These are phyloP conservation scores for Primulina tabacum DNA, from an alignment of 257 asterid genomes.

Conservation along the genomic window DNA sequence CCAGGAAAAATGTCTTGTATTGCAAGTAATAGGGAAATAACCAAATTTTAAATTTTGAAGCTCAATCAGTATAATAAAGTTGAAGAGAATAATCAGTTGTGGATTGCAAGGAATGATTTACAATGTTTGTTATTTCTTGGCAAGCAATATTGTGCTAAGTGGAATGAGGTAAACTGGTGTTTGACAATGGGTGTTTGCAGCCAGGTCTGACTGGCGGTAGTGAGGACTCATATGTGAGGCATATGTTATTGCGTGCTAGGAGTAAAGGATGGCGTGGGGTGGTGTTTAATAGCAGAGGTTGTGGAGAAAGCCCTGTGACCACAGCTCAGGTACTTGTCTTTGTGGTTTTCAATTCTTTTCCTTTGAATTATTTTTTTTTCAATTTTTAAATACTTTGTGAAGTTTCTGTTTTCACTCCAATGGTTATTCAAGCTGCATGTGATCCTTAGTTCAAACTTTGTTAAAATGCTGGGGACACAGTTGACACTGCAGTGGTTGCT, in stretches of 20 bases:
- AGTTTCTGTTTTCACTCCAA: slow-evolving; percentile 1
- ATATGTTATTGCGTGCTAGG: slow-evolving; percentile 82
- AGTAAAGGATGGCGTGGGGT: slow-evolving; percentile 77
- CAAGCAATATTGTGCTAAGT: background rate
- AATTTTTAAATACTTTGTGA: background rate
- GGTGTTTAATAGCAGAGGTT: slow-evolving; percentile 92
- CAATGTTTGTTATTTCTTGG: background rate
- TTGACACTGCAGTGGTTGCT: background rate
- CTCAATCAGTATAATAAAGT: background rate
- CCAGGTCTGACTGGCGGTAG: slow-evolving; percentile 99
- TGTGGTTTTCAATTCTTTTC: background rate
- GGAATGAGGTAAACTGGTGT: slow-evolving; percentile 9
- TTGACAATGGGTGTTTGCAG: slow-evolving; percentile 47
- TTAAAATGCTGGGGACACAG: slow-evolving; percentile 8
- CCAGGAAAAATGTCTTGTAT: no score
- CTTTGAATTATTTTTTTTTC: background rate
- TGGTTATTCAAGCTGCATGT: background rate
- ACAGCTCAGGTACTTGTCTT: slow-evolving; percentile 70
- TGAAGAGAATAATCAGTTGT: background rate
- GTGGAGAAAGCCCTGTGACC: slow-evolving; percentile 88
- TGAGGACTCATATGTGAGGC: slow-evolving; percentile 76
- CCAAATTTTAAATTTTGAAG: background rate
- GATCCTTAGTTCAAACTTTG: background rate
- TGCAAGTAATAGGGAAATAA: background rate
- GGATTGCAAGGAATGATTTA: background rate